phyloP scores from a whole-genome alignment of 1,139 yeast species.

The Blastobotrys elegans region DNA sequence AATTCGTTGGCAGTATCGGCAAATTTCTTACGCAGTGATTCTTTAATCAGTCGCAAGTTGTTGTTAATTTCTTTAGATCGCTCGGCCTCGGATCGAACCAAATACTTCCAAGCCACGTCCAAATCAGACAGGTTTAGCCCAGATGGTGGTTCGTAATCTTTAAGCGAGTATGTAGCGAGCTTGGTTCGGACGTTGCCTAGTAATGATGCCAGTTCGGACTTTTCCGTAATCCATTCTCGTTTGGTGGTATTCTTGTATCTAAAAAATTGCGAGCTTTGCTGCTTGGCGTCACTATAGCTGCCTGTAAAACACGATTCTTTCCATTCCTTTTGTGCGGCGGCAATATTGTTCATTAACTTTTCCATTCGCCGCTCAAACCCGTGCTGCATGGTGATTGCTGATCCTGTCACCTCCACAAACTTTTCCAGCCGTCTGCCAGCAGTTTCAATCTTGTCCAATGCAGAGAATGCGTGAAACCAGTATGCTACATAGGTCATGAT shows the following conservation, averaged over 20 bases:
- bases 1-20: conserved; percentile 38
- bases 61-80: conserved; percentile 35
- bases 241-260: conserved; percentile 34
- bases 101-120: conserved; percentile 33
- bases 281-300: conserved; percentile 33
- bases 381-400: conserved; percentile 35
- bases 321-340: conserved; percentile 26
- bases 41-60: conserved; percentile 34
- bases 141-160: conserved; percentile 36
- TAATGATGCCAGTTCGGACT: conserved; percentile 36
- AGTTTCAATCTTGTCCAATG: conserved; percentile 37
- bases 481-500: conserved; percentile 62
- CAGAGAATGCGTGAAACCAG: conserved; percentile 54
- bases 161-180: conserved; percentile 36
- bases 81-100: conserved; percentile 33
- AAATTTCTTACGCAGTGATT: conserved; percentile 46
- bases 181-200: conserved; percentile 39
- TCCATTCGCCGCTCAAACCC: conserved; percentile 35
- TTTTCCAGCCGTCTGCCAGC: conserved; percentile 40
- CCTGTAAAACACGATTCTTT: conserved; percentile 28
- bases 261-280: conserved; percentile 29
- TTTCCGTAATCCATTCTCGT: conserved; percentile 39
- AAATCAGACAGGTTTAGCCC: conserved; percentile 32
- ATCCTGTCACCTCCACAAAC: conserved; percentile 36
- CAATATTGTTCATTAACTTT: conserved; percentile 29